Percentiles rank a stretch among this genome's conserved stretches.
phyloP scores from a whole-genome alignment of 305 asterid genomes.

The Nicotiana rustica region DNA sequence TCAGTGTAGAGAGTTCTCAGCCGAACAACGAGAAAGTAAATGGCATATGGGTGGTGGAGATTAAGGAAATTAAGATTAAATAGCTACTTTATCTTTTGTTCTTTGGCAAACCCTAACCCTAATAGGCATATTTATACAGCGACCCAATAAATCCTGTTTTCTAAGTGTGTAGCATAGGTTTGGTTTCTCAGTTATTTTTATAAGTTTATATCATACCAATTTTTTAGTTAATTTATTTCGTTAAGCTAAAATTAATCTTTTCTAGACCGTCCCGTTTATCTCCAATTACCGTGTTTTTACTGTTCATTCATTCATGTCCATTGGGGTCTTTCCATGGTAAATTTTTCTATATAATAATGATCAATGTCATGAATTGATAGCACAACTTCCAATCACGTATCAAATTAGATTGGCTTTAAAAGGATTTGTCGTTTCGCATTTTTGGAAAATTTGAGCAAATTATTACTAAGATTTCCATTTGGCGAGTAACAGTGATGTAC shows the following conservation, averaged over 20 bases:
- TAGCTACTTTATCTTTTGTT: constrained; percentile 37
- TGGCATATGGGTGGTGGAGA: background rate
- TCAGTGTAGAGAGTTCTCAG: background rate
- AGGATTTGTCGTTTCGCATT: background rate
- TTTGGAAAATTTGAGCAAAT: background rate
- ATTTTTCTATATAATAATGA: background rate
- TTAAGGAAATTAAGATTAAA: background rate
- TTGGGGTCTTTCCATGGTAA: background rate
- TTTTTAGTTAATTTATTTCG: background rate
- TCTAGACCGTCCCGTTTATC: background rate
- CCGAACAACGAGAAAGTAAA: constrained; percentile 9
- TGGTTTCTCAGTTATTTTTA: background rate
- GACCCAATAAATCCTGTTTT: background rate
- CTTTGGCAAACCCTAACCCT: constrained; percentile 83
- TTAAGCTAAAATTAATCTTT: background rate
- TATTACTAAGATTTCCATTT: background rate
- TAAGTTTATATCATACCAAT: background rate
- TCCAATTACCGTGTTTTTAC: background rate
- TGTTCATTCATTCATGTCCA: constrained; percentile 26
- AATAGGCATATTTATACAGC: constrained; percentile 62
- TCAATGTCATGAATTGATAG: constrained; percentile 36
- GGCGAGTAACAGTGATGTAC: background rate
- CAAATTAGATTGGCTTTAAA: background rate
- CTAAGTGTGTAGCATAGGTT: background rate
- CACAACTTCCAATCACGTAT: constrained; percentile 34